Evolutionary conservation across 345 rosid species (phyloP).

Genomic region (Cochlearia excelsa): DNA sequence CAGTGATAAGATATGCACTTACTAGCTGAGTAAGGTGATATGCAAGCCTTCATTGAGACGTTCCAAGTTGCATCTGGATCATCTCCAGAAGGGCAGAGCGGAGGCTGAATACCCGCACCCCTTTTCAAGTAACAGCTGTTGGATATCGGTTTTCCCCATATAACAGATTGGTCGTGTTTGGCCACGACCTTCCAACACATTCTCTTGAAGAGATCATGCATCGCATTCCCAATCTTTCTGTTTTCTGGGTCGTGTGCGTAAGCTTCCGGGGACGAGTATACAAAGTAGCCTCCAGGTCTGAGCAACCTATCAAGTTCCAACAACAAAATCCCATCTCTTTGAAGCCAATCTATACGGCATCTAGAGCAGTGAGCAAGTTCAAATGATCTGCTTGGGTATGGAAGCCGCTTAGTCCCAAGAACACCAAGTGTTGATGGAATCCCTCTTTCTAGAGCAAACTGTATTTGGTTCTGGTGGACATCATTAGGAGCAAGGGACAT

Average conservation of each 20-base stretch:
- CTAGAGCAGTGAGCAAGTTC: conserved; percentile 96
- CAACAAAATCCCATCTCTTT: conserved; percentile 87
- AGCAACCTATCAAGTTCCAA: conserved; percentile 90
- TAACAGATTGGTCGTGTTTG: conserved; percentile 82
- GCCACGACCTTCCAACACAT: conserved; percentile 90
- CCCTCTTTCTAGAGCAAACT: conserved; percentile 93
- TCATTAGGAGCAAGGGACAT: conserved; percentile 99
- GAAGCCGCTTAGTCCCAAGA: conserved; percentile 90
- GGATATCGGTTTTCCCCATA: conserved; percentile 83
- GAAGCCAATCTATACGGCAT: conserved; percentile 98
- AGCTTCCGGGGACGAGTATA: conserved; percentile 96
- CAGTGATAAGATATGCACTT: conserved; percentile 34
- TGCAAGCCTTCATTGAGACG: conserved; percentile 87
- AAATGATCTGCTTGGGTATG: conserved; percentile 96
- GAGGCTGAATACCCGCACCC: conserved; percentile 58
- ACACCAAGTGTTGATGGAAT: conserved; percentile 95
- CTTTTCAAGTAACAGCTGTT: conserved; percentile 88
- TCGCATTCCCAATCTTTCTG: conserved; percentile 72
- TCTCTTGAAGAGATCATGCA: conserved; percentile 71
- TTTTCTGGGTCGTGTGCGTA: conserved; percentile 86
- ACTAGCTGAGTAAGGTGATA: conserved; percentile 76
- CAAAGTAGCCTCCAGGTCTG: conserved; percentile 97
- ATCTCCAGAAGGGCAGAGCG: conserved; percentile 71
- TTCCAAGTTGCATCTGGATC: conserved; percentile 90
- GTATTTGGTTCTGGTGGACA: conserved; percentile 97